Evolutionary conservation across 2,329 filamentous ascomycete genomes (phyloP).

Genomic region (Cladosporium velox): DNA sequence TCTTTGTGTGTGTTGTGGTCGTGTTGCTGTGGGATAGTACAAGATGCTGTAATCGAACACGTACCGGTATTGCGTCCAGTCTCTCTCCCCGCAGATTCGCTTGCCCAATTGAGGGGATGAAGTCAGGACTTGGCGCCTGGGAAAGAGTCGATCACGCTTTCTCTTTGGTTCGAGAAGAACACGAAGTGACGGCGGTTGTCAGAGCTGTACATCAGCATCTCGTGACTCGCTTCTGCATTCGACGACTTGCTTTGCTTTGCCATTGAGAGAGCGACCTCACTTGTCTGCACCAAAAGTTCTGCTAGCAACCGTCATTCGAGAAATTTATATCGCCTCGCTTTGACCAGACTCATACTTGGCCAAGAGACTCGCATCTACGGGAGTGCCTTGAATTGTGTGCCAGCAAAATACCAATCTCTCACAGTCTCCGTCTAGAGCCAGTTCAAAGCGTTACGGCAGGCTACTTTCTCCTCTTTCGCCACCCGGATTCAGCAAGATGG

Average conservation of each 20-base stretch:
- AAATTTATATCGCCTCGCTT: neutral
- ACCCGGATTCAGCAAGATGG: constrained; percentile 1
- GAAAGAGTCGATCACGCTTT: constrained; percentile 15
- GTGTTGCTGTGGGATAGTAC: neutral
- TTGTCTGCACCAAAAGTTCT: neutral
- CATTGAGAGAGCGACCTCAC: neutral
- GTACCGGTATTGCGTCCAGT: neutral
- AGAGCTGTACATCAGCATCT: neutral
- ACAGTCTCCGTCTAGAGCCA: neutral
- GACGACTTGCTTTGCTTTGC: neutral
- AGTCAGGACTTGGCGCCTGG: constrained; percentile 16
- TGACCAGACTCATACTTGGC: neutral
- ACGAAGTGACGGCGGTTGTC: neutral
- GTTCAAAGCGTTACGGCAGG: neutral
- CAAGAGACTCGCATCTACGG: neutral
- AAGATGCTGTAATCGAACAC: neutral
- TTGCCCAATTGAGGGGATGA: neutral
- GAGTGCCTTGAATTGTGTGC: neutral
- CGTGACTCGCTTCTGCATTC: neutral
- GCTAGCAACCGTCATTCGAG: neutral
- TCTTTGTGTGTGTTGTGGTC: constrained; percentile 41
- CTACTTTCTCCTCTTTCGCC: neutral
- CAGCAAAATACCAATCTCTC: neutral
- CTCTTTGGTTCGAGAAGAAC: constrained; percentile 9
- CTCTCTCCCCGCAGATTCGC: neutral